Evolutionary conservation across 1,284 basidiomycete species (phyloP), one percentile per base, ranked within the genome.

Genomic region (Nidula niveotomentosa): DNA sequence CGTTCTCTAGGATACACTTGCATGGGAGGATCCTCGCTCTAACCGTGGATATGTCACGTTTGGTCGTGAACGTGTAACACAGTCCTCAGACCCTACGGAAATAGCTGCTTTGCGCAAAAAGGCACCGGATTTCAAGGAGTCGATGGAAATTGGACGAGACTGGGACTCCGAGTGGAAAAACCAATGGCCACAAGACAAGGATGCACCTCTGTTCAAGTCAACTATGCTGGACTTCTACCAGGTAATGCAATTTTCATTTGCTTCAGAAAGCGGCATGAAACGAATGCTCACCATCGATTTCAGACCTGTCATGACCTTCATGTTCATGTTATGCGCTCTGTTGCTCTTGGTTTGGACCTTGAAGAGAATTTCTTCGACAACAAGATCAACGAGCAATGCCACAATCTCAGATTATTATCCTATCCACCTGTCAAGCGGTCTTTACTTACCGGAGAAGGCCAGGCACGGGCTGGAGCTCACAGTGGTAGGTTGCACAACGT

Each of bases 131-230:
- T 85, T 73, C 70, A 93, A 94, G 69, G 91, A 94, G 69, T 78
- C 83, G 12, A 91, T 94, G 84, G 92, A 94, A 69, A 93, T 94
- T 53, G 91, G 91, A 17, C 78, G 87, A 33, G 90, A 93, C 58
- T 89, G 85, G 84, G 90, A 90, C 60, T 74, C 79, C 34, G 76
- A 70, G 36, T 90, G 84, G 86, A 85, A 80, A 69, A 94, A 94
- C 68, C 79, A 79, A 60, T 94, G 93, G 92, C 92, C 90, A 2
- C 68, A 75, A 48, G 85, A 91, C 62, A 62, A 56, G 2, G 81
- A 86, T 51, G 81, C 74, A 2, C 88, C 90, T 0, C 75, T 68
- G 2, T 94, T 93, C 73, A 88, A 87, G 66, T 65, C 72, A 10
- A 85, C 82, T 2, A 91, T 91, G 85, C 71, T 91, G 56, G 71